Percentiles rank a stretch among this genome's conserved stretches.
Conservation (phyloP, 176 grass and related monocot genomes). For the Paspalum vaginatum region DNA sequence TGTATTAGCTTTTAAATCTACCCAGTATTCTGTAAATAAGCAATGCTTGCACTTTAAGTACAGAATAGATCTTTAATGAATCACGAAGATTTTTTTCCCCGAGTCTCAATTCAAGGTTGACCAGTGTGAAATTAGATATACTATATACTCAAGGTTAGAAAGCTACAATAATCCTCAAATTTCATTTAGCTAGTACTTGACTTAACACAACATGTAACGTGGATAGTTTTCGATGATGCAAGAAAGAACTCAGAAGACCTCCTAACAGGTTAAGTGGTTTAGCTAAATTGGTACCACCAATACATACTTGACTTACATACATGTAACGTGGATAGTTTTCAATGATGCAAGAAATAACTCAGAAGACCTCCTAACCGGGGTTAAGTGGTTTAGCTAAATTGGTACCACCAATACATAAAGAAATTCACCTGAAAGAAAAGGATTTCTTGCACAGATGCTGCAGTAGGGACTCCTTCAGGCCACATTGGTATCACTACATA, state of each 20-base stretch:
- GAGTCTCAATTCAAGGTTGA: not conserved
- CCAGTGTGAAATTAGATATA: not conserved
- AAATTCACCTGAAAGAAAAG: slow-evolving; percentile 86
- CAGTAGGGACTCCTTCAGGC: slow-evolving; percentile 91
- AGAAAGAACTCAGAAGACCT: not conserved
- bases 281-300: not conserved
- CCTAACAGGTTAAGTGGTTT: not conserved
- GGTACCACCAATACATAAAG: slow-evolving; percentile 13
- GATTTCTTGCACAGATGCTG: slow-evolving; percentile 85
- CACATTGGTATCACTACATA: slow-evolving; percentile 98
- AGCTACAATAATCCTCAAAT: not conserved
- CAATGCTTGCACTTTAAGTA: not conserved
- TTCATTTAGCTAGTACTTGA: not conserved
- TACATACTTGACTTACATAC: slow-evolving; percentile 18
- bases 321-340: slow-evolving; percentile 15
- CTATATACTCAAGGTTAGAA: slow-evolving; percentile 5
- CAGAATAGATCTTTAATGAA: slow-evolving; percentile 23
- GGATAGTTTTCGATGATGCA: not conserved
- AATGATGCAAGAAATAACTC: not conserved
- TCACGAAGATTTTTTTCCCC: not conserved
- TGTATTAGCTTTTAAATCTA: not conserved
- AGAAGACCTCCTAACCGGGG: not conserved
- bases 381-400: not conserved
- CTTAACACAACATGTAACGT: slow-evolving; percentile 18
- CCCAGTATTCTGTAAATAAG: not conserved